Conservation (phyloP, 805 yeast species). For the Candida endomychidarum region DNA sequence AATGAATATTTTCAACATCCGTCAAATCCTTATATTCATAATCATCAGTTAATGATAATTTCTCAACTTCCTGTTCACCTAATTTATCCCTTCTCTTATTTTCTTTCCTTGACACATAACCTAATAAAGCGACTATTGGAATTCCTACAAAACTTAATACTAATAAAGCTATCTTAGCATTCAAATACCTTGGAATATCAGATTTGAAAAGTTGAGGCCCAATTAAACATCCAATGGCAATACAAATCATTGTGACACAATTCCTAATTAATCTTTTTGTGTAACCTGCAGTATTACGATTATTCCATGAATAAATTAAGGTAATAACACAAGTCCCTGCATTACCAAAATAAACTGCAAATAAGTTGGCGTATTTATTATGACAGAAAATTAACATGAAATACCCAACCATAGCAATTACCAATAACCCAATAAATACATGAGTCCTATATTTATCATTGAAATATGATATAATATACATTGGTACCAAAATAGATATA, state of each 20-base stretch:
- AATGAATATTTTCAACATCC: conserved; percentile 55
- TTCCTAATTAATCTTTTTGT: conserved; percentile 68
- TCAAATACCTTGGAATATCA: conserved; percentile 51
- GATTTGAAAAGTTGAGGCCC: conserved; percentile 69
- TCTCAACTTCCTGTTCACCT: conserved; percentile 17
- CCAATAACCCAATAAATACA: conserved; percentile 31
- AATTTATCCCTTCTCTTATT: conserved; percentile 49
- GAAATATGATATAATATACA: conserved; percentile 27
- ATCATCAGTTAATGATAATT: conserved; percentile 28
- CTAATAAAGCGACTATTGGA: conserved; percentile 44
- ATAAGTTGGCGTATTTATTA: conserved; percentile 44
- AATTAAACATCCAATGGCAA: conserved; percentile 63
- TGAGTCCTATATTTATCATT: conserved; percentile 25
- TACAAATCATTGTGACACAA: conserved; percentile 60
- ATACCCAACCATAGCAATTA: conserved; percentile 36
- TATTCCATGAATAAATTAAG: conserved; percentile 59
- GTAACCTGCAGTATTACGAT: conserved; percentile 67
- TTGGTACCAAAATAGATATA: conserved; percentile 29
- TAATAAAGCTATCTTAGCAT: conserved; percentile 58
- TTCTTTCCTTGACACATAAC: conserved; percentile 46
- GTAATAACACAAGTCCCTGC: conserved; percentile 59
- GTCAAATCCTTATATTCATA: conserved; percentile 57
- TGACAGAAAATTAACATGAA: conserved; percentile 43
- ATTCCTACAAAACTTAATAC: conserved; percentile 49
- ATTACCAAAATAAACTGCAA: conserved; percentile 51